Conservation (phyloP, 805 yeast genomes). For the Saccharomycopsis vini region DNA sequence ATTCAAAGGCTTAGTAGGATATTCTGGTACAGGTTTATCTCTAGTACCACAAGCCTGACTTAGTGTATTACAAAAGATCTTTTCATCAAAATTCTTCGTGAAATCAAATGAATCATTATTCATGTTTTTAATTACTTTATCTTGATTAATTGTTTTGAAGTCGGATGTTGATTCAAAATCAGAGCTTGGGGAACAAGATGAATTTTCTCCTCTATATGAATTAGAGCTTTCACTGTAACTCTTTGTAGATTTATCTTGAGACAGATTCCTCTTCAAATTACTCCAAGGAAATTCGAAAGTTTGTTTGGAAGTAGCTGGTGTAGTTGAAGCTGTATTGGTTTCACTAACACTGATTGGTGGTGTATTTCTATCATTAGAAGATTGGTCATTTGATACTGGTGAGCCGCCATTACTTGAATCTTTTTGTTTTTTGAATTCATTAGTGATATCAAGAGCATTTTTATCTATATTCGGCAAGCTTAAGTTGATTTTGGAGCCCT, state of each 20-base stretch:
- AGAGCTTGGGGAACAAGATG: conserved; percentile 12
- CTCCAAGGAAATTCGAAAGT: conserved; percentile 19
- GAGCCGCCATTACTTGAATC: background rate
- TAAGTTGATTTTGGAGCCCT: conserved; percentile 26
- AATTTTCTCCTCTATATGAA: conserved; percentile 11
- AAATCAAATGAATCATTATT: conserved; percentile 24
- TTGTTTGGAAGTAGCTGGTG: conserved; percentile 2
- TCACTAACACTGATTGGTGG: background rate
- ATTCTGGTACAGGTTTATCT: conserved; percentile 55
- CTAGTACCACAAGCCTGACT: conserved; percentile 78
- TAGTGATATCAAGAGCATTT: too few species aligned
- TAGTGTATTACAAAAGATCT: conserved; percentile 70
- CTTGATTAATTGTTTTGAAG: too few species aligned
- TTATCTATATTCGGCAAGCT: conserved; percentile 4
- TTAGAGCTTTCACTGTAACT: conserved; percentile 11
- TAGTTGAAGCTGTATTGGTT: background rate
- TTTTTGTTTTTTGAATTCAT: conserved; percentile 14
- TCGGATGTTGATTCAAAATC: conserved; percentile 13
- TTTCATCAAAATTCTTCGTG: conserved; percentile 51
- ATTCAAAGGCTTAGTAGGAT: conserved; percentile 1
- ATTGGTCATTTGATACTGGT: background rate
- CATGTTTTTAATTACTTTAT: background rate
- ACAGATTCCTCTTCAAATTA: conserved; percentile 2
- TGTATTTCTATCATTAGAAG: background rate
- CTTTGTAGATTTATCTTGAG: background rate